A percentile compares a stretch with the other conserved stretches of the same genome.
These are phyloP conservation scores for Sclerotinia minor DNA, from an alignment of 2,329 filamentous ascomycete genomes.

Conservation along the genomic window DNA sequence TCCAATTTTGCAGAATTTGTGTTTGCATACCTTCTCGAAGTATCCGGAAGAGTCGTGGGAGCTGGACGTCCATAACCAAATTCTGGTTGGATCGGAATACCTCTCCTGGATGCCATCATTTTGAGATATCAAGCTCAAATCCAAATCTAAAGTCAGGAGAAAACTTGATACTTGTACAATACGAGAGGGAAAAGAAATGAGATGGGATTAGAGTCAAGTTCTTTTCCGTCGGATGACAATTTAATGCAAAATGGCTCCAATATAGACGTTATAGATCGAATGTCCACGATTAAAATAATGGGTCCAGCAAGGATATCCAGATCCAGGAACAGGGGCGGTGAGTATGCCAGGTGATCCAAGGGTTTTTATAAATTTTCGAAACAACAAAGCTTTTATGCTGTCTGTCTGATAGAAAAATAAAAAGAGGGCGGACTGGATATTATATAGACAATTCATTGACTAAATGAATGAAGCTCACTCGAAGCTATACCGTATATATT, in stretches of 20 bases:
- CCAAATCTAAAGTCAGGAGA: constrained; percentile 4
- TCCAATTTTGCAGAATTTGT: constrained; percentile 23
- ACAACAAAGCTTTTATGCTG: constrained; percentile 25
- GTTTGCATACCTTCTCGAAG: constrained; percentile 41
- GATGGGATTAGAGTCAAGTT: constrained; percentile 2
- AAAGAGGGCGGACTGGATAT: neutral
- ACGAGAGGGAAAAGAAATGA: neutral
- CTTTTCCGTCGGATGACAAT: constrained; percentile 16
- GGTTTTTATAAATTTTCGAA: constrained; percentile 17
- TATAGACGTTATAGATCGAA: constrained; percentile 15
- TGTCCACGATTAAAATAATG: constrained; percentile 23
- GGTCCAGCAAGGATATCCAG: constrained; percentile 23
- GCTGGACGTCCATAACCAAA: constrained; percentile 37
- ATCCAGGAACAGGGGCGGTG: constrained; percentile 26
- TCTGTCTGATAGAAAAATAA: neutral
- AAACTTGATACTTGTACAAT: constrained; percentile 18
- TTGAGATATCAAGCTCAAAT: constrained; percentile 12
- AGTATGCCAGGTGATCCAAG: constrained; percentile 24
- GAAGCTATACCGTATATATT: constrained; percentile 11
- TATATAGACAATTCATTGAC: constrained; percentile 12
- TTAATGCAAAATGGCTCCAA: constrained; percentile 21
- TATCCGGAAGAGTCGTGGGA: constrained; percentile 34
- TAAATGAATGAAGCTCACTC: constrained; percentile 20
- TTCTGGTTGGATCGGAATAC: constrained; percentile 40
- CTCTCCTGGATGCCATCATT: constrained; percentile 42